These are phyloP conservation scores for Datura wrightii DNA, from an alignment of 257 asterid genomes.

Conservation along the genomic window DNA sequence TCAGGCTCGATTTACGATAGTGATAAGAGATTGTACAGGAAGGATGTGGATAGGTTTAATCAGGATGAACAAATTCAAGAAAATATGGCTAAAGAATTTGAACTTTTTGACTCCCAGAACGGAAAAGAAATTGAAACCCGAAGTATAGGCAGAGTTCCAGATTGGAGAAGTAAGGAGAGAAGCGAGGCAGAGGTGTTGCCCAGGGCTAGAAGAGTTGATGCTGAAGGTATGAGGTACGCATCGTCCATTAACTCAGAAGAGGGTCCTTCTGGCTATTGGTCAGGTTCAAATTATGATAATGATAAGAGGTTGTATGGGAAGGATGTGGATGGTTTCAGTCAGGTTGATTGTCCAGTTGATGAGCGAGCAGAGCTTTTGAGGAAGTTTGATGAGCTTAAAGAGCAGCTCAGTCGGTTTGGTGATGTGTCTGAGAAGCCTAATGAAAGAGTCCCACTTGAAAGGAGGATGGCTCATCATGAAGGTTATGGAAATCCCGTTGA, in stretches of 20 bases:
- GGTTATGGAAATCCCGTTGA: slow-evolving; percentile 49
- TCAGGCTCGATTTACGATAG: slow-evolving; percentile 19
- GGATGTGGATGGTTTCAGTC: slow-evolving; percentile 42
- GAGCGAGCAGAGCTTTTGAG: slow-evolving; percentile 67
- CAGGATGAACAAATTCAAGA: slow-evolving; percentile 32
- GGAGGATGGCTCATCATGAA: slow-evolving; percentile 54
- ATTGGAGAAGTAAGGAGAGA: slow-evolving; percentile 40
- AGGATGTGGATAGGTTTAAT: slow-evolving; percentile 6
- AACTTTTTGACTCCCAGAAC: slow-evolving; percentile 24
- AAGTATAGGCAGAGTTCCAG: slow-evolving; percentile 35
- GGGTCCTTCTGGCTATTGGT: slow-evolving; percentile 45
- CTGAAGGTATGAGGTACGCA: slow-evolving; percentile 37
- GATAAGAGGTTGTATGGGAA: slow-evolving; percentile 43
- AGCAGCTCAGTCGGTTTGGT: slow-evolving; percentile 60
- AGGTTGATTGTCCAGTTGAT: slow-evolving; percentile 50
- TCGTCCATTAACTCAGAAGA: slow-evolving; percentile 40
- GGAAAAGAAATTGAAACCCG: slow-evolving; percentile 34
- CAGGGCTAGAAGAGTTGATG: slow-evolving; percentile 42
- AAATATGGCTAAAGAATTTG: slow-evolving; percentile 33
- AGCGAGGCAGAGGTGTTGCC: slow-evolving; percentile 37
- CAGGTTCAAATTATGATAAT: slow-evolving; percentile 43
- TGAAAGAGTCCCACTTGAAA: slow-evolving; percentile 50
- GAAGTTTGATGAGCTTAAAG: slow-evolving; percentile 69
- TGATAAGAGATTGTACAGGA: slow-evolving; percentile 24
- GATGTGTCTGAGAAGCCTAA: slow-evolving; percentile 58